phyloP scores from a whole-genome alignment of 2,329 filamentous ascomycete genomes.

The Penicillium griseofulvum region DNA sequence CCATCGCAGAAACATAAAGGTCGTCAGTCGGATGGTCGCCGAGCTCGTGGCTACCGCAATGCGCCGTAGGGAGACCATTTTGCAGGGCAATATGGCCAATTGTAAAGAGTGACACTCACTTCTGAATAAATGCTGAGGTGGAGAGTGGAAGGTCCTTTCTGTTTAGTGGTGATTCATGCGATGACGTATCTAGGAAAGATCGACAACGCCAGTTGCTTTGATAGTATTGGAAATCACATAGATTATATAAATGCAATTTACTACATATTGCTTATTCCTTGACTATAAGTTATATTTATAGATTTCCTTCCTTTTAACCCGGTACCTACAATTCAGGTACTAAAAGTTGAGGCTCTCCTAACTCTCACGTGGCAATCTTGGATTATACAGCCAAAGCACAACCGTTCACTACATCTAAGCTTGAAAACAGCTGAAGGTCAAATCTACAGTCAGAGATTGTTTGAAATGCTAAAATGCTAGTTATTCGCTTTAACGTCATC shows the following conservation, averaged over 20 bases:
- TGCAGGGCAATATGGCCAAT: constrained; percentile 1
- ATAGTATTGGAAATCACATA: not conserved
- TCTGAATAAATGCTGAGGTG: not conserved
- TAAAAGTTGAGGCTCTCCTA: no score
- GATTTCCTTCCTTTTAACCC: not conserved
- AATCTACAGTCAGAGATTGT: not conserved
- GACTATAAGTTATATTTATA: not conserved
- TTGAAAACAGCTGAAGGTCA: not conserved
- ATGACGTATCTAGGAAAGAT: constrained; percentile 7
- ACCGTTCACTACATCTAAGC: not conserved
- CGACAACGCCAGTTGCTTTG: not conserved
- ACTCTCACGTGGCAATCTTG: not conserved
- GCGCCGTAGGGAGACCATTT: constrained; percentile 36
- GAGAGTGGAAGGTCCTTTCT: not conserved
- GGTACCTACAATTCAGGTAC: not conserved
- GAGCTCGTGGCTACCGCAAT: constrained; percentile 38
- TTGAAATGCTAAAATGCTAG: not conserved
- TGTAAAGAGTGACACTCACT: not conserved
- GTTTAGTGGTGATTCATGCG: not conserved
- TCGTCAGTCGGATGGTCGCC: constrained; percentile 32
- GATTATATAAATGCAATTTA: not conserved
- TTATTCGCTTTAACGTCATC: not conserved
- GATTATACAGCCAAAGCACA: not conserved
- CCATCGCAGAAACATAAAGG: constrained; percentile 47
- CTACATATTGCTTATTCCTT: not conserved